Evolutionary conservation across 768 basidiomycete species (phyloP).

Genomic region (Crepidotus variabilis): DNA sequence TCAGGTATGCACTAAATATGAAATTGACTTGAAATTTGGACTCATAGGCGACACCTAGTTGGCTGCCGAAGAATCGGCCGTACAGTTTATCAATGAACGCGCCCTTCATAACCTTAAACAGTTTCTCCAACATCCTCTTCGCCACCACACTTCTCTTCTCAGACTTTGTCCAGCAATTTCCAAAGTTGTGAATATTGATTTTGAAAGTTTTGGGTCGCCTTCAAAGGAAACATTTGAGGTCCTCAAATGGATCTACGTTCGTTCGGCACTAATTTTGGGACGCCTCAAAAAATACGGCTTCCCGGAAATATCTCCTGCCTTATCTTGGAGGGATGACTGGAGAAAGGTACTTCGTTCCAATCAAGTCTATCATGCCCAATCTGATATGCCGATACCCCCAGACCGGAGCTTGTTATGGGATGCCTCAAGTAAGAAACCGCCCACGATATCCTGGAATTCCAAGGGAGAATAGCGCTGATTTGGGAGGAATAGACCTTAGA

Average conservation of each 20-base stretch:
- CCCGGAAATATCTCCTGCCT: neutral
- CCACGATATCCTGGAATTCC: constrained; percentile 23
- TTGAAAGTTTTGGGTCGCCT: neutral
- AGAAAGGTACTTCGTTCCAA: constrained; percentile 5
- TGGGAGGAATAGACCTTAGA: constrained; percentile 2
- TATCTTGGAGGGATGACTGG: constrained; percentile 2
- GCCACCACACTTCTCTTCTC: neutral
- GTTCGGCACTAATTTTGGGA: constrained; percentile 2
- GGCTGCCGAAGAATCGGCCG: neutral
- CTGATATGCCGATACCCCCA: neutral
- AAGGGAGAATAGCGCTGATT: constrained; percentile 16
- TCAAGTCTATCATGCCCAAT: neutral
- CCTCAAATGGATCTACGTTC: constrained; percentile 6
- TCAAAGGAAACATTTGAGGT: neutral
- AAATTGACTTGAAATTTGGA: neutral
- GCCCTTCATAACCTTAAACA: neutral
- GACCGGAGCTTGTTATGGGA: constrained; percentile 27
- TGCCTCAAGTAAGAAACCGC: constrained; percentile 24
- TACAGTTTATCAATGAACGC: neutral
- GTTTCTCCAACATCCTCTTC: neutral
- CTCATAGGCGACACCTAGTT: neutral
- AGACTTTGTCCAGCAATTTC: neutral
- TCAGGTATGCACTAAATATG: neutral
- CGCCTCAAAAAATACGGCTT: neutral
- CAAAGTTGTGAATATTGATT: neutral